Base-by-base conservation (phyloP, 202 grass and related monocot species). In the Setaria viridis region DNA sequence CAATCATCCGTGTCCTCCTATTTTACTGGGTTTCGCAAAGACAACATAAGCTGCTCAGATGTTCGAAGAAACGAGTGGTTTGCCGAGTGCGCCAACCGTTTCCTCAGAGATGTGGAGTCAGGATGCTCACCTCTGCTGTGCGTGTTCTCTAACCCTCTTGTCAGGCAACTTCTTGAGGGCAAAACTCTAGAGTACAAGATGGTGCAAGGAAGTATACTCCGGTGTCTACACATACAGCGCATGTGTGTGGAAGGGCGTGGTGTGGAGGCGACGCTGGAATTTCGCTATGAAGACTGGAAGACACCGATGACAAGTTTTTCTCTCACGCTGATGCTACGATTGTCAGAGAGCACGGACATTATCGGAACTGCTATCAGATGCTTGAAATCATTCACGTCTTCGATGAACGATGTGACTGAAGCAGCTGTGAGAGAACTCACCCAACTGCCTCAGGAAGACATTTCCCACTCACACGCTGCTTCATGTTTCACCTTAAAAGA, bases 121-220 rank as follows among this genome's bases (percentile, higher is more conserved):
- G 42, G 67, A 20, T 42, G 67, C 67, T 45, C 41, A 41, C 41
- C 20, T 47, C 42, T 10, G 42, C 67, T 10, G 41, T 70, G 20
- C 67, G 47, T 11, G 41, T 70, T 70, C 20, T 70, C 42, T 19
- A 46, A 47, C 9, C 41, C 67, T 47, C 41, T 70, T 47, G 42
- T 70, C 67, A n/a, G 9, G 67, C 10, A 46, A 42, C 67, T 46
- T 70, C 67, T 70, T 70, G 17, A 42, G 41, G 67, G 67, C 9
- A 46, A 70, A 70, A 46, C 20, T 45, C 7, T 70, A 2, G 19
- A 21, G 37, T 70, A 46, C 11, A 46, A 25, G 19, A 70, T 25
- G 67, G 20, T 47, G 41, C 41, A 25, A 14, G 9, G n/a, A 46
- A 25, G 67, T 37, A 20, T 45, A 46, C 2, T 45, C 20, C 42